Base-by-base conservation (phyloP, 2,329 filamentous ascomycete genomes). In the Arthrinium phaeospermum region DNA sequence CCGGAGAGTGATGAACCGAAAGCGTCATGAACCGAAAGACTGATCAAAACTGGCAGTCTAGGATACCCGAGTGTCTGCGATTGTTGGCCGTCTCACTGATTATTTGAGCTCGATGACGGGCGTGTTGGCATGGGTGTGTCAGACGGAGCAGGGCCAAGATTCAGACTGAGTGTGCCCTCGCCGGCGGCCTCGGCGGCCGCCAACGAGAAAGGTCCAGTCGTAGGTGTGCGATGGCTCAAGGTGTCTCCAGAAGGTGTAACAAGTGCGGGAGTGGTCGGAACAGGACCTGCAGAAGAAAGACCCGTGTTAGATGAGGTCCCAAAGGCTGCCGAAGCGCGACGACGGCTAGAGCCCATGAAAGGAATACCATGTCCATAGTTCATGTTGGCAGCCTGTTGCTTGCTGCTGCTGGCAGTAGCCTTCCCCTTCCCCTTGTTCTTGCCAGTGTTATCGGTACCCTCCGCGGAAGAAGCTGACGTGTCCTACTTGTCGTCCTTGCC, bases 401-500 rank as follows among this genome's bases (percentile, higher is more conserved):
- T 51, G 49, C n/a, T 24, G 22, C 14, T 27, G 10, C 49, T 51
- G 10, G 19, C 19, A 12, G 22, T 61, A 6, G 27, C 51, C 51
- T 57, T 57, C 34, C 30, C 53, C 30, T n/a, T 37, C 30, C 14
- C 30, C 14, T 37, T 61, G 16, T 51, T 24, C 3, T 51, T 51
- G 49, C 12, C 12, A 2, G 24, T 30, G 13, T n/a, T 34, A 22
- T 64, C 34, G 22, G 34, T 64, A 41, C 34, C 57, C 22, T 41
- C 57, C 37, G 37, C 37, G 30, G 34, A 22, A 24, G 68, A 44
- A 57, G 34, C 34, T 30, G 68, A 70, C 69, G 24, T 45, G 45
- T 76, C 75, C 76, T 81, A 84, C 77, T 85, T 85, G 78, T 90
- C 88, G 68, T 86, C 85, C 81, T 89, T 90, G 34, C 89, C 88